A percentile compares a stretch with the other conserved stretches of the same genome.
These are phyloP conservation scores for Lolium multiflorum DNA, from an alignment of 176 grass and related monocot species.

Conservation along the genomic window DNA sequence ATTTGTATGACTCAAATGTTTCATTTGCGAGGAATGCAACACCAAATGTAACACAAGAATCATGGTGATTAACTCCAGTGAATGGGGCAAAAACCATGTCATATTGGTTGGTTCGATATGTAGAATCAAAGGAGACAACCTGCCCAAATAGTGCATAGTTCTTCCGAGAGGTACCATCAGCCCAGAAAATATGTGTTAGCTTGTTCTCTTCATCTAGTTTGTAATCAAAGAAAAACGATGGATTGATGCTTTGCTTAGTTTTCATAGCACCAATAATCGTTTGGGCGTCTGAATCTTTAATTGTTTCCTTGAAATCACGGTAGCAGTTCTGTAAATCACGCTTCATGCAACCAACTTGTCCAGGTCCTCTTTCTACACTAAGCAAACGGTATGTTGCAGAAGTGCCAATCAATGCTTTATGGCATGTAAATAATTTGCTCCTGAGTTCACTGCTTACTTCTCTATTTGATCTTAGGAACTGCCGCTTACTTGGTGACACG, in stretches of 20 bases:
- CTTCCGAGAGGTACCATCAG: not conserved
- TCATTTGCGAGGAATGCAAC: not conserved
- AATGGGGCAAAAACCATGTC: not conserved
- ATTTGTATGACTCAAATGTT: not conserved
- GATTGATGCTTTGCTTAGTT: not conserved
- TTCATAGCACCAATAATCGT: not conserved
- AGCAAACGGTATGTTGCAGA: not conserved
- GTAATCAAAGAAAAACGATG: constrained; percentile 5
- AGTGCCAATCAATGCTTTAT: not conserved
- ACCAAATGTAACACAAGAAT: not conserved
- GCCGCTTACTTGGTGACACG: not conserved
- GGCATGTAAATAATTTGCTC: not conserved
- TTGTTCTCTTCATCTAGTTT: not conserved
- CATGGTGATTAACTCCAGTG: constrained; percentile 25
- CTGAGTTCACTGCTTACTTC: not conserved
- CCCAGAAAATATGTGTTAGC: not conserved
- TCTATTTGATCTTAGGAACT: not conserved
- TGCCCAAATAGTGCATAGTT: constrained; percentile 3
- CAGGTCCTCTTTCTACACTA: not conserved
- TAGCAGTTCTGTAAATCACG: not conserved
- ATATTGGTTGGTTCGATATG: not conserved
- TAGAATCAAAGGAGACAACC: constrained; percentile 22
- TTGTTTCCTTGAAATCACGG: not conserved
- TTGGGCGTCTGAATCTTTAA: not conserved
- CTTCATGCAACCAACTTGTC: not conserved